These are phyloP conservation scores for Leucosporidium scottii DNA, from an alignment of 768 basidiomycete species.

Conservation along the genomic window DNA sequence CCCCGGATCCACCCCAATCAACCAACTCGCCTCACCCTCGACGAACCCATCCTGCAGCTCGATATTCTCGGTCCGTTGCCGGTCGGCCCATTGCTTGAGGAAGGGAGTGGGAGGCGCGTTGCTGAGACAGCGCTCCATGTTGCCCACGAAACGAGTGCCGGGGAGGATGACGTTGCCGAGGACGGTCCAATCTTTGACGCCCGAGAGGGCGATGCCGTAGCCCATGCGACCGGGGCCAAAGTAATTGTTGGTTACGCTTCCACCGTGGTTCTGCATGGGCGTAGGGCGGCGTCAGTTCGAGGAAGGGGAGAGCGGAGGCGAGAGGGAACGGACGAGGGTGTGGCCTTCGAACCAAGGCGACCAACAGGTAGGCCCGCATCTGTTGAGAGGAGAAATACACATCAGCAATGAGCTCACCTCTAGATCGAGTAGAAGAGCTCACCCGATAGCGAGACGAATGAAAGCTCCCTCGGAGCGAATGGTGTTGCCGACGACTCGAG, in stretches of 20 bases:
- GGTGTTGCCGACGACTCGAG: constrained; percentile 42
- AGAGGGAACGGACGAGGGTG: not conserved
- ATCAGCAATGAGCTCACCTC: not conserved
- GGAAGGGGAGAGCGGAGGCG: too few relatives aligned
- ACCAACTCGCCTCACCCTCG: constrained; percentile 31
- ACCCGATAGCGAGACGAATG: constrained; percentile 45
- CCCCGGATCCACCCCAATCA: constrained; percentile 37
- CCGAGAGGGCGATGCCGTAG: constrained; percentile 45
- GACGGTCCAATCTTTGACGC: constrained; percentile 42
- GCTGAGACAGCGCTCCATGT: constrained; percentile 22
- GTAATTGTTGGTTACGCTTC: constrained; percentile 42
- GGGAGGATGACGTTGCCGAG: constrained; percentile 40
- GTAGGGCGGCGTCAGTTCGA: too few relatives aligned
- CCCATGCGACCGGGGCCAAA: constrained; percentile 45
- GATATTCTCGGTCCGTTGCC: constrained; percentile 18
- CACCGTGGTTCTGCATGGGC: constrained; percentile 43
- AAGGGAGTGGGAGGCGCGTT: constrained; percentile 36
- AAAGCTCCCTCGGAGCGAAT: constrained; percentile 42
- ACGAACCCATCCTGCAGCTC: constrained; percentile 35
- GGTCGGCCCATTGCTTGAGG: constrained; percentile 25
- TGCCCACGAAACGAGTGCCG: constrained; percentile 29
- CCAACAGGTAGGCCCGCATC: constrained; percentile 45
- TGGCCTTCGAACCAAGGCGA: constrained; percentile 19
- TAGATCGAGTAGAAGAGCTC: not conserved
- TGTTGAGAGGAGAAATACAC: not conserved